Conservation (phyloP, 2,329 filamentous ascomycete species). For the Cucurbitaria berberidis region DNA sequence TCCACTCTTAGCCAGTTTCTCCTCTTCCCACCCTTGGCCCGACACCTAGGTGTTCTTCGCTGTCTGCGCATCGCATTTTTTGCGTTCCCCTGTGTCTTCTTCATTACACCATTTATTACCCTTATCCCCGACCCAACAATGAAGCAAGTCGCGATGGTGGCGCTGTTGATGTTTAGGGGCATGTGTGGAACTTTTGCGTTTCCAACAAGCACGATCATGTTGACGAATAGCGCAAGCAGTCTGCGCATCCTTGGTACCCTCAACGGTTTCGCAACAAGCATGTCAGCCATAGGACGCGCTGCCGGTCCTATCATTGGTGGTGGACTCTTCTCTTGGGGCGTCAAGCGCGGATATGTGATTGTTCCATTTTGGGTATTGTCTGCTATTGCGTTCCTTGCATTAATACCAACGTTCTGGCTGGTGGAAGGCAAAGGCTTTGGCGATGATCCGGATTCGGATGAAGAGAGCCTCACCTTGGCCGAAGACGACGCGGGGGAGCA, state of each 20-base stretch:
- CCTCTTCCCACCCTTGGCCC: slow-evolving; percentile 78
- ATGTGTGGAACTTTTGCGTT: slow-evolving; percentile 83
- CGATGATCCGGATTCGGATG: slow-evolving; percentile 47
- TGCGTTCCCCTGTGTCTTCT: slow-evolving; percentile 75
- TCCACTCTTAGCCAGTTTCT: slow-evolving; percentile 87
- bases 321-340: slow-evolving; percentile 74
- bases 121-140: slow-evolving; percentile 59
- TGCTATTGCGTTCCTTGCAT: slow-evolving; percentile 66
- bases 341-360: slow-evolving; percentile 76
- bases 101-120: slow-evolving; percentile 80
- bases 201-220: slow-evolving; percentile 84
- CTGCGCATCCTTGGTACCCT: slow-evolving; percentile 82
- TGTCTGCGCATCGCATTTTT: slow-evolving; percentile 74
- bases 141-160: slow-evolving; percentile 67
- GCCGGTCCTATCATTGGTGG: slow-evolving; percentile 78
- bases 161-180: slow-evolving; percentile 75
- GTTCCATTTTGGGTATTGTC: slow-evolving; percentile 83
- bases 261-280: slow-evolving; percentile 87
- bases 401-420: slow-evolving; percentile 75
- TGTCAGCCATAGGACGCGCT: slow-evolving; percentile 80
- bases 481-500: slow-evolving; percentile 23
- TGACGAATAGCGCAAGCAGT: slow-evolving; percentile 84
- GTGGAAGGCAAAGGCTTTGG: slow-evolving; percentile 74
- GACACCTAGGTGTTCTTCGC: slow-evolving; percentile 72
- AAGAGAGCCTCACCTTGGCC: slow-evolving; percentile 34